phyloP scores from a whole-genome alignment of 768 basidiomycete species.

The Mycena latifolia region DNA sequence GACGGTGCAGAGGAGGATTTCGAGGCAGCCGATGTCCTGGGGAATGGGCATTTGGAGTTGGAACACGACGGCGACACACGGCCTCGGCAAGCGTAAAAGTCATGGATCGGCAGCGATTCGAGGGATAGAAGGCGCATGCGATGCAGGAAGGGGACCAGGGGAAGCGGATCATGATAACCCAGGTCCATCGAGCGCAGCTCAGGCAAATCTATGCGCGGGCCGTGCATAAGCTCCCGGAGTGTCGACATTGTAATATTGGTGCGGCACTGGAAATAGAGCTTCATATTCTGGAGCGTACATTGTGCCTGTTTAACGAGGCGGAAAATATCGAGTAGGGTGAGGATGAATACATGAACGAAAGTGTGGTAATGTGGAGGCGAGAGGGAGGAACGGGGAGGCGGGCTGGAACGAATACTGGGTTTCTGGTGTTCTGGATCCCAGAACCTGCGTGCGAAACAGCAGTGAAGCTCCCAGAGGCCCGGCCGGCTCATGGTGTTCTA shows the following conservation, averaged over 20 bases:
- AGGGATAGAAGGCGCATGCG: slow-evolving; percentile 19
- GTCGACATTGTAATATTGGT: neutral
- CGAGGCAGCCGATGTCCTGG: neutral
- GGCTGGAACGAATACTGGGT: neutral
- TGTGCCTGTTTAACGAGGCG: slow-evolving; percentile 5
- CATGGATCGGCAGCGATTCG: slow-evolving; percentile 23
- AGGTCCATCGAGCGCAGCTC: slow-evolving; percentile 11
- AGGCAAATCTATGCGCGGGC: slow-evolving; percentile 7
- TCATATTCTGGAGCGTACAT: slow-evolving; percentile 22
- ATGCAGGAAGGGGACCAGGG: slow-evolving; percentile 26
- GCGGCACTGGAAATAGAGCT: slow-evolving; percentile 27
- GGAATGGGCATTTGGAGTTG: neutral
- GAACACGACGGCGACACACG: neutral
- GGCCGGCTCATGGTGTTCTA: slow-evolving; percentile 9
- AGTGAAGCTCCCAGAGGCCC: neutral
- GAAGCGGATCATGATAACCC: slow-evolving; percentile 26
- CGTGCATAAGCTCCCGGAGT: slow-evolving; percentile 25
- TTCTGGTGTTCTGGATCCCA: neutral
- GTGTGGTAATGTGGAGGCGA: slow-evolving; percentile 11
- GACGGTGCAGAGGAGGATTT: slow-evolving; percentile 9
- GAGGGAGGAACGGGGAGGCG: neutral
- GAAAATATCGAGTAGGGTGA: slow-evolving; percentile 20
- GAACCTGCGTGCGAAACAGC: neutral
- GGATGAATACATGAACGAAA: slow-evolving; percentile 22
- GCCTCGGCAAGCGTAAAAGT: slow-evolving; percentile 18